Base-by-base conservation (phyloP, 208 protist species). In the Phytomonas francai region DNA sequence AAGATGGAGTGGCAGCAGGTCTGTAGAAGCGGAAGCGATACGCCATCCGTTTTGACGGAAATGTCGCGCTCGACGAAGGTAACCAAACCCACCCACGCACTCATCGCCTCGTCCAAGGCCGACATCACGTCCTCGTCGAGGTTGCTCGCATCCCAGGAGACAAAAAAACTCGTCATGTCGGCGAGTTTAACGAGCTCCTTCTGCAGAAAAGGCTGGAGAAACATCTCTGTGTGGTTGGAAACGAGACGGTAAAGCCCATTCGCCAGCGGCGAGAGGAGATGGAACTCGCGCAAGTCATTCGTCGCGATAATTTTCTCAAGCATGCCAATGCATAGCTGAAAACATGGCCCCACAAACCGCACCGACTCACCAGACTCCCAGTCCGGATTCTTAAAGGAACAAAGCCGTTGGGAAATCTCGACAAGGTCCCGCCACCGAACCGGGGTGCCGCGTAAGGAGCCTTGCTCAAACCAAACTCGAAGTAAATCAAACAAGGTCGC, bases 101-200 rank as follows among this genome's bases (percentile, higher is more conserved):
- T 83, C 28, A 95, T 68, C 65, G 78, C 25, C 67, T 88, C 84
- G 61, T 95, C 84, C 19, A 95, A 67, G 42, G 76, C 78, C 30
- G 87, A 78, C 82, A 92, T 82, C 30, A 92, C 73, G 51, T 76
- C 67, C 8, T 86, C 80, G 67, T 89, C 76, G 39, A 85, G 77
- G 45, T 78, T 78, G 67, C 74, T 67, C 0, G 42, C 29, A 57
- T 84, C 79, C 59, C 79, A 56, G 22, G 59, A 65, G 57, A 92
- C 81, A 33, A 88, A 68, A 31, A 68, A 70, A 19, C 42, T 27
- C 3, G 80, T 82, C 63, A 82, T 61, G 25, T 36, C 39, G 0
- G 69, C 61, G 49, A 82, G 76, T 16, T 65, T 45, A 22, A 80
- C 34, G 32, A 82, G 77, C 9, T 67, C 29, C 34, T 64, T 56